phyloP scores from a whole-genome alignment of 441 rosid genomes.

The Brassica hybrid region DNA sequence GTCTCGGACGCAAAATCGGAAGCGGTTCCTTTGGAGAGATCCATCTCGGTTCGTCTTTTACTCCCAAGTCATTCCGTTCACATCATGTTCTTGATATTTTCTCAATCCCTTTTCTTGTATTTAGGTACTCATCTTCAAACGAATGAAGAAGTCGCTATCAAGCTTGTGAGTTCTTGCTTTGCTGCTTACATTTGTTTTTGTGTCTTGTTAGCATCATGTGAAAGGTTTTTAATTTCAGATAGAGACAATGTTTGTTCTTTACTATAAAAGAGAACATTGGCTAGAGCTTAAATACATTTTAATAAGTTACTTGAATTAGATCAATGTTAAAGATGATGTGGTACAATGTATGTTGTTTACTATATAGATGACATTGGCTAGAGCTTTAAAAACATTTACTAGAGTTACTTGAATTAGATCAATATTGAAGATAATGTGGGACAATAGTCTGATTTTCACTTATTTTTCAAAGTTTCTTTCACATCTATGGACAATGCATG shows the following conservation, averaged over 20 bases:
- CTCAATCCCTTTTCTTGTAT: background rate
- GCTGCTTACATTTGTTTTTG: background rate
- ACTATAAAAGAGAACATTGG: background rate
- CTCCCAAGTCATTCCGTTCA: background rate
- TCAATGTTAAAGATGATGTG: slow-evolving; percentile 11
- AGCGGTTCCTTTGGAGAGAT: slow-evolving; percentile 99
- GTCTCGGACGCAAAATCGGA: slow-evolving; percentile 93
- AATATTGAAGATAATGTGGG: slow-evolving; percentile 3
- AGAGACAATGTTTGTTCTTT: slow-evolving; percentile 23
- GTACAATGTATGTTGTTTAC: slow-evolving; percentile 30
- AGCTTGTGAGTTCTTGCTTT: slow-evolving; percentile 47
- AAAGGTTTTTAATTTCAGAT: slow-evolving; percentile 18
- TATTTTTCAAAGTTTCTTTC: background rate
- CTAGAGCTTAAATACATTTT: background rate
- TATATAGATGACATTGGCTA: background rate
- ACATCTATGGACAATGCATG: slow-evolving; percentile 8
- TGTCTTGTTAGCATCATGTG: background rate
- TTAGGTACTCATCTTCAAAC: slow-evolving; percentile 52
- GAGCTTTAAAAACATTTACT: slow-evolving; percentile 4
- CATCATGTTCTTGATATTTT: background rate
- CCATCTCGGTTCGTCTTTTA: slow-evolving; percentile 73
- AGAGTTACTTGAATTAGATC: slow-evolving; percentile 28
- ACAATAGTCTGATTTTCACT: background rate
- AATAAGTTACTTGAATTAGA: slow-evolving; percentile 27
- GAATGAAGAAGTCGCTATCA: slow-evolving; percentile 57